Base-by-base conservation (phyloP, 768 basidiomycete genomes). In the Psilocybe sp. region DNA sequence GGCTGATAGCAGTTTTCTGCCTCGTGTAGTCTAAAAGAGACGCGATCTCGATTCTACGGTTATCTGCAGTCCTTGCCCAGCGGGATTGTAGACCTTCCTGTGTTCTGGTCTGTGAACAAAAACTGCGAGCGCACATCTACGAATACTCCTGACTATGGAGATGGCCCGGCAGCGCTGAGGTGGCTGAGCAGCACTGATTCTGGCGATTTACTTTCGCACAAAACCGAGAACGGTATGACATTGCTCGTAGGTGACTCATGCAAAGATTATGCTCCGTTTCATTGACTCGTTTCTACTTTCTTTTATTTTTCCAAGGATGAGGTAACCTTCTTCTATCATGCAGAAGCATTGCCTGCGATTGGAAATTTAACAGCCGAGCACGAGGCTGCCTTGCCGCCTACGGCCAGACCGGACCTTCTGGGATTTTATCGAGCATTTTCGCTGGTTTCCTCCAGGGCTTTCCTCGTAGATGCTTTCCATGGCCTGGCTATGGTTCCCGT, bases 401-500 rank as follows among this genome's bases (percentile, higher is more conserved):
- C 23, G 23, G 23, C 23, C 23, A 28, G 4, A 28, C 23, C 23
- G 23, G 23, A 28, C 4, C 43, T 76, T 49, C 49, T 54, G 38
- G 76, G 72, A 0, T 86, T 85, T 61, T 65, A 72, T 45, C 69
- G 75, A 44, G 80, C 85, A 9, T 79, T 73, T 60, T 69, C 72
- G 1, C 76, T 93, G 32, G 88, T 95, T 44, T 87, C 85, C 3
- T 87, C 90, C 4, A 77, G 92, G 35, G 86, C 90, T 3, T 95
- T 95, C 67, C 71, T 89, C 51, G 81, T 92, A 52, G 92, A 95
- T 65, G 76, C 80, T 6, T 93, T 82, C 61, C 90, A 92, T 62
- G 82, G 82, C 5, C 70, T 94, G 14, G 78, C 87, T 1, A 87
- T 96, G 78, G 88, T 92, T 15, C 91, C 92, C 4, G 78, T 92